A percentile compares a stretch with the other conserved stretches of the same genome.
Conservation (phyloP, 768 basidiomycete genomes). For the Tricholoma sp. region DNA sequence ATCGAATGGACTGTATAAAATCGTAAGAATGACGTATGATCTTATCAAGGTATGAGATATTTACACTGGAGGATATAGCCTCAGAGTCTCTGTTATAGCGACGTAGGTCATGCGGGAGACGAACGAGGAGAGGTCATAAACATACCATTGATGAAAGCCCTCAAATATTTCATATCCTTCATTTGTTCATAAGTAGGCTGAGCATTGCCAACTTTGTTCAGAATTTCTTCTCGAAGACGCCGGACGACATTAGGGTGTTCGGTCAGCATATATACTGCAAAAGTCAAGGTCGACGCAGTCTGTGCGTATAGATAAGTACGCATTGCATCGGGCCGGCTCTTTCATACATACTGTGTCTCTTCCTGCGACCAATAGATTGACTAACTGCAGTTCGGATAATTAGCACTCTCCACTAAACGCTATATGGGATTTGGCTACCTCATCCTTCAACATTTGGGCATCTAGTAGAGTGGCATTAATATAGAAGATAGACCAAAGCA, state of each 20-base stretch:
- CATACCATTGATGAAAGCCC: constrained; percentile 33
- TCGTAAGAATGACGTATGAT: not conserved
- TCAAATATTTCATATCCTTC: constrained; percentile 40
- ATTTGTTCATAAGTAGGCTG: constrained; percentile 41
- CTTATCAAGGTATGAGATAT: constrained; percentile 6
- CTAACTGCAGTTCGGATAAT: constrained; percentile 6
- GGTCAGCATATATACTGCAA: constrained; percentile 38
- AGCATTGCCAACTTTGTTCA: constrained; percentile 31
- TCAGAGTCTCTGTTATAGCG: constrained; percentile 37
- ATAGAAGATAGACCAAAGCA: not conserved
- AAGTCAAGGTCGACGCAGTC: constrained; percentile 38
- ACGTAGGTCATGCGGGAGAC: not conserved
- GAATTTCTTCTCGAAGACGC: constrained; percentile 37
- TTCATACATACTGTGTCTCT: constrained; percentile 34
- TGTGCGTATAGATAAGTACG: constrained; percentile 7
- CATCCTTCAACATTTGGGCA: not conserved
- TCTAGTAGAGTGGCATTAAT: not conserved
- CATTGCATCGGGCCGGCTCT: not conserved
- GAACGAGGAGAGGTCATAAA: not conserved
- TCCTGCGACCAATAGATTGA: constrained; percentile 40
- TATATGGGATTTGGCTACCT: not conserved
- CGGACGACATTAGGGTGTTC: constrained; percentile 36
- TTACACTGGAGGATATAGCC: constrained; percentile 50
- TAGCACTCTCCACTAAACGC: not conserved
- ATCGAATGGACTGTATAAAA: not conserved